Evolutionary conservation across 441 rosid genomes (phyloP).

Genomic region (Brassica balearica): DNA sequence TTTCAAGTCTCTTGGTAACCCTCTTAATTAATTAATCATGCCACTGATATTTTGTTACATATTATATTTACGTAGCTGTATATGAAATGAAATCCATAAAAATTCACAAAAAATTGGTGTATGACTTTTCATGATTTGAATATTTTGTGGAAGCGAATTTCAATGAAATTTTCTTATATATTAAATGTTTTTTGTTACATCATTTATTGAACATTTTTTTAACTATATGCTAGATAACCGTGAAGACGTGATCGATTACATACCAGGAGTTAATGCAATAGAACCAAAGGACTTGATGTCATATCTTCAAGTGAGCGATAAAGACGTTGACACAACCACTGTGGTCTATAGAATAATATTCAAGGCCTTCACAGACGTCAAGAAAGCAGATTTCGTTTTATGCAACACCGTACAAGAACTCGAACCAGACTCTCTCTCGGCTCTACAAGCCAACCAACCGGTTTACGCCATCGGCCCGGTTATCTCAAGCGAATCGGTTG

Average conservation of each 20-base stretch:
- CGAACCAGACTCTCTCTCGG: constrained; percentile 53
- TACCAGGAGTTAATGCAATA: constrained; percentile 62
- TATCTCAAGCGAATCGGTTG: constrained; percentile 49
- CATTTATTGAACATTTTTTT: background rate
- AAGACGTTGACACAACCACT: constrained; percentile 47
- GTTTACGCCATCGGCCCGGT: constrained; percentile 68
- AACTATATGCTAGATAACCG: constrained; percentile 48
- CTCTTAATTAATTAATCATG: background rate
- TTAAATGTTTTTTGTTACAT: no score
- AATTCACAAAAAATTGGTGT: background rate
- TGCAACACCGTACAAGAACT: constrained; percentile 65
- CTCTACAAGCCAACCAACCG: constrained; percentile 53
- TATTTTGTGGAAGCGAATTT: constrained; percentile 48
- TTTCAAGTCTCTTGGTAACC: constrained; percentile 56
- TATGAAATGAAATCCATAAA: background rate
- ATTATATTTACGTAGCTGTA: no score
- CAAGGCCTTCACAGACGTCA: constrained; percentile 52
- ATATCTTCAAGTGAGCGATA: constrained; percentile 54
- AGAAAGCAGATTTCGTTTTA: constrained; percentile 57
- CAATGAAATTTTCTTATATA: constrained; percentile 41
- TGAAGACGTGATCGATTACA: constrained; percentile 55
- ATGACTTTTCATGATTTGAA: constrained; percentile 49
- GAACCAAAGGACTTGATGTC: constrained; percentile 59
- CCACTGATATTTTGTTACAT: no score
- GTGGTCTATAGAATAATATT: constrained; percentile 50